A percentile compares a stretch with the other conserved stretches of the same genome.
These are phyloP conservation scores for Penicillium italicum DNA, from an alignment of 2,329 filamentous ascomycete genomes.

Conservation along the genomic window DNA sequence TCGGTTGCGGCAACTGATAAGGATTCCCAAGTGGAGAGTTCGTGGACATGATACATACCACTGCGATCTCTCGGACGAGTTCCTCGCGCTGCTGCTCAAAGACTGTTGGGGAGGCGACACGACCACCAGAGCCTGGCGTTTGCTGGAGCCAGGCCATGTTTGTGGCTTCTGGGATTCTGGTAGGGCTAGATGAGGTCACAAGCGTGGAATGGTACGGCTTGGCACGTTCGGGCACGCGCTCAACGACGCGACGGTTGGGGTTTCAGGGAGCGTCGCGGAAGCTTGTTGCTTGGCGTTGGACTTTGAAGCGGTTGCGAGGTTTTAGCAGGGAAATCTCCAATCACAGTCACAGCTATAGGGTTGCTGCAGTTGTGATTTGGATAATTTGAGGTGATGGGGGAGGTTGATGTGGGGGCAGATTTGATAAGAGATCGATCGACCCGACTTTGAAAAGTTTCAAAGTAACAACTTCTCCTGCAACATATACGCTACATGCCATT, in stretches of 20 bases:
- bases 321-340: not conserved
- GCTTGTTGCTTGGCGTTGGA: not conserved
- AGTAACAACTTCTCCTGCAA: not conserved
- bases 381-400: not conserved
- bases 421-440: not conserved
- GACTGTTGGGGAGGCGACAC: conserved; percentile 29
- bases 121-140: conserved; percentile 16
- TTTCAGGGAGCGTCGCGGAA: not conserved
- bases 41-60: conserved; percentile 36
- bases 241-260: not conserved
- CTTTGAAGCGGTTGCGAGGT: not conserved
- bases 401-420: not conserved
- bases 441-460: not conserved
- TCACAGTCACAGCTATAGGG: not conserved
- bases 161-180: not conserved
- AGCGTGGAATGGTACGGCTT: not conserved
- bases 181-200: not conserved
- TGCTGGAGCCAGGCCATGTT: conserved; percentile 19
- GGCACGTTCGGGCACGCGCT: not conserved
- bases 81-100: conserved; percentile 45
- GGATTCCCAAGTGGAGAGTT: not conserved
- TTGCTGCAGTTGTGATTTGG: not conserved
- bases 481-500: not conserved
- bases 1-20: not conserved
- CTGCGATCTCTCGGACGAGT: conserved; percentile 43